A percentile compares a stretch with the other conserved stretches of the same genome.
Evolutionary conservation across 2,329 filamentous ascomycete species (phyloP).

Genomic region (Phialemoniopsis sp.): DNA sequence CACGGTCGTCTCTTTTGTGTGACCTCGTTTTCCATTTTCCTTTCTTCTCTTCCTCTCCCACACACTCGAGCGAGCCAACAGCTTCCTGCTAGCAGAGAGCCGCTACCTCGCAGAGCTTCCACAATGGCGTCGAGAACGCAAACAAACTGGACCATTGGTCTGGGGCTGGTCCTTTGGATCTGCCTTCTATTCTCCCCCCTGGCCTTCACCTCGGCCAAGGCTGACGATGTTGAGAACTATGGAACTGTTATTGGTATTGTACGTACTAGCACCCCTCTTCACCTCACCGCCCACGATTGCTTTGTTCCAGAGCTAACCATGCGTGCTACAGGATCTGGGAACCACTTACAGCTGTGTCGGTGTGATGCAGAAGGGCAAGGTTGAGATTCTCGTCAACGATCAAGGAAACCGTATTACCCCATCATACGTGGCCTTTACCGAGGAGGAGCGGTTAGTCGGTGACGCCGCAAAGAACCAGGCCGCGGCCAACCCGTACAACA

Average conservation of each 20-base stretch:
- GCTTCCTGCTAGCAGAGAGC: too few species aligned
- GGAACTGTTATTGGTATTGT: constrained; percentile 92
- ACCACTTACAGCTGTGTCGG: constrained; percentile 88
- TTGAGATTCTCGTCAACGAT: constrained; percentile 94
- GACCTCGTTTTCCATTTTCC: too few species aligned
- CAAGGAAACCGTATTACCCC: constrained; percentile 94
- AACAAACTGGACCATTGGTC: constrained; percentile 33
- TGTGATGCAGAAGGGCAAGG: constrained; percentile 94
- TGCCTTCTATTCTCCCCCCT: constrained; percentile 84
- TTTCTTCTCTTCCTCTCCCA: too few species aligned
- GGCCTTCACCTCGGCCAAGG: constrained; percentile 73
- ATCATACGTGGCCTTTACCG: constrained; percentile 93
- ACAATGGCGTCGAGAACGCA: too few species aligned
- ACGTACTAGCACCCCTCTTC: constrained; percentile 23
- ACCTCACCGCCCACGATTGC: background rate
- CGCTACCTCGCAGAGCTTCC: too few species aligned
- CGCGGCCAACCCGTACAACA: constrained; percentile 71
- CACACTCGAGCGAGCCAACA: too few species aligned
- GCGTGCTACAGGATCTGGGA: constrained; percentile 64
- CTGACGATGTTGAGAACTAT: constrained; percentile 72
- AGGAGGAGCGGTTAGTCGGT: constrained; percentile 94
- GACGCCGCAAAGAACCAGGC: constrained; percentile 98
- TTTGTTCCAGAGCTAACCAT: background rate
- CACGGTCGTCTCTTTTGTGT: too few species aligned
- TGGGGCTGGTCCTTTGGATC: constrained; percentile 90